A percentile compares a stretch with the other conserved stretches of the same genome.
Evolutionary conservation across 2,329 filamentous ascomycete species (phyloP).

Genomic region (Neonectria hederae): DNA sequence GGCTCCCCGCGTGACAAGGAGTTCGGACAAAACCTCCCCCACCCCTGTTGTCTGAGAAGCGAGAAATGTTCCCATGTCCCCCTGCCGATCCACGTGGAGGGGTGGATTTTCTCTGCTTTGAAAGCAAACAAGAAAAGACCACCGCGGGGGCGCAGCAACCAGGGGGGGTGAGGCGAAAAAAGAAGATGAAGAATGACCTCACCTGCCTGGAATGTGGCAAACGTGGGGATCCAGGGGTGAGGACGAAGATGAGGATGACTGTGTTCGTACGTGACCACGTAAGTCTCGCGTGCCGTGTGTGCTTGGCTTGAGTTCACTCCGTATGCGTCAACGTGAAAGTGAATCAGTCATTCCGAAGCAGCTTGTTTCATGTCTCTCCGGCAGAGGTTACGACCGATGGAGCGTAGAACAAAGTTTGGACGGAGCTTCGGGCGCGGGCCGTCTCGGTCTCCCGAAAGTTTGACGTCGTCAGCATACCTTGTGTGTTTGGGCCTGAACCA

Average conservation of each 20-base stretch:
- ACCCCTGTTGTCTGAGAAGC: constrained; percentile 1
- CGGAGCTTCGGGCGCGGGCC: background rate
- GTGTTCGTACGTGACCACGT: background rate
- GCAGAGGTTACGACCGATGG: background rate
- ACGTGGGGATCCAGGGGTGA: constrained; percentile 16
- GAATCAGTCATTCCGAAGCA: background rate
- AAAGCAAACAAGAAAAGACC: constrained; percentile 10
- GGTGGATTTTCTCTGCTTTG: background rate
- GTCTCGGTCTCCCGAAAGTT: background rate
- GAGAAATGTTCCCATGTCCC: constrained; percentile 7
- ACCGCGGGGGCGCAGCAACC: constrained; percentile 12
- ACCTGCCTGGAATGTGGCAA: constrained; percentile 39
- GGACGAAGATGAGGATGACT: background rate
- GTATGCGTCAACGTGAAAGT: background rate
- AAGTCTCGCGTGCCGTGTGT: background rate
- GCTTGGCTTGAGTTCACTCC: background rate
- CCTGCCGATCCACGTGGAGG: constrained; percentile 7
- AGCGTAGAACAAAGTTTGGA: background rate
- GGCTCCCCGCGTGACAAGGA: constrained; percentile 1
- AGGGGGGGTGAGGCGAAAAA: constrained; percentile 37
- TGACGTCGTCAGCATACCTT: background rate
- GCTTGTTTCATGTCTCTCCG: background rate
- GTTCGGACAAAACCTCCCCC: background rate
- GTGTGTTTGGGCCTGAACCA: background rate
- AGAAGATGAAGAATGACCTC: constrained; percentile 31